Conservation (phyloP, 768 basidiomycete genomes). For the Rhodotorula graminis region DNA sequence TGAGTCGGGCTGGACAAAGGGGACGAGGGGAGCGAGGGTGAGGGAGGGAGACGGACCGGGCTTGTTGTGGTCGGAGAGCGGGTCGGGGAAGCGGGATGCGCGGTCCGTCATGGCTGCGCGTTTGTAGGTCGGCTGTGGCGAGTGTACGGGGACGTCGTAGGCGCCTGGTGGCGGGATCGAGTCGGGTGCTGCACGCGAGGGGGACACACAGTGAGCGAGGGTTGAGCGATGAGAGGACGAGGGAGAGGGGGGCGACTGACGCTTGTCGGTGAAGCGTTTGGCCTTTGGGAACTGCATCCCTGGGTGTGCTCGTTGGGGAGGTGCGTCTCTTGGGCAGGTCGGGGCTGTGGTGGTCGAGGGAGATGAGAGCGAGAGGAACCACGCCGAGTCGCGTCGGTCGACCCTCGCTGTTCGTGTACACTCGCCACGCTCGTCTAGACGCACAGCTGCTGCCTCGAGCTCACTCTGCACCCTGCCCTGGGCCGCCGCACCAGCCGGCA, state of each 20-base stretch:
- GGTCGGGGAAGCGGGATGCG: slow-evolving; percentile 4
- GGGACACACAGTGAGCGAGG: no score
- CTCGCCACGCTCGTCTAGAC: no score
- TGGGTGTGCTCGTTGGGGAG: no score
- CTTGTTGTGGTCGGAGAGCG: slow-evolving; percentile 1
- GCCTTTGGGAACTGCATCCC: slow-evolving; percentile 21
- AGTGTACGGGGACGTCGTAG: slow-evolving; percentile 15
- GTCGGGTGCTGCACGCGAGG: slow-evolving; percentile 10
- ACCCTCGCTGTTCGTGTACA: no score
- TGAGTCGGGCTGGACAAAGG: no score
- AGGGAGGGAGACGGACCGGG: slow-evolving; percentile 3
- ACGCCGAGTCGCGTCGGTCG: background rate
- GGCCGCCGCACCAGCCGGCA: no score
- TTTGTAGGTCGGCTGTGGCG: slow-evolving; percentile 10
- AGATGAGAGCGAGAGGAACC: no score
- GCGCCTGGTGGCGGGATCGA: slow-evolving; percentile 21
- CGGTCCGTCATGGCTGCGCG: slow-evolving; percentile 13
- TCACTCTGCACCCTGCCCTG: background rate
- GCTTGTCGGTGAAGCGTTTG: slow-evolving; percentile 5
- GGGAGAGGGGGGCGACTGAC: slow-evolving; percentile 5
- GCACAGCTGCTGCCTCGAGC: background rate
- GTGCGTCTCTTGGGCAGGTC: no score
- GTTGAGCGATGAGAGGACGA: background rate
- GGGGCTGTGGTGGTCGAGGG: no score
- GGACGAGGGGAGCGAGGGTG: background rate